These are phyloP conservation scores for Linderina pennispora DNA, from an alignment of 192 early-diverging fungal species.

Conservation along the genomic window DNA sequence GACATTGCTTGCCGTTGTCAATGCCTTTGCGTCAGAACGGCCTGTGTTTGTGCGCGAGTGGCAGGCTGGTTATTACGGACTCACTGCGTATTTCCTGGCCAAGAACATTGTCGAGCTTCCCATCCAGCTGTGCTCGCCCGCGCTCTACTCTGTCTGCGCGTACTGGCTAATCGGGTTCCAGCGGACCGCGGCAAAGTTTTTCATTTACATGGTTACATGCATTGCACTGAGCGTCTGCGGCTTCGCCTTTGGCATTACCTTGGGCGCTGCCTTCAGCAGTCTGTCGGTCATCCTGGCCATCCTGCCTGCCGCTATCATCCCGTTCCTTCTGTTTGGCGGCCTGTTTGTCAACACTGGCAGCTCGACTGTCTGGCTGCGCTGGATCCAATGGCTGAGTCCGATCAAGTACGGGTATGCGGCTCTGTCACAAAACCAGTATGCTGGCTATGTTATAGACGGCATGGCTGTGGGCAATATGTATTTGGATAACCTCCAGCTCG, in stretches of 20 bases:
- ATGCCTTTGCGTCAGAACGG: conserved; percentile 48
- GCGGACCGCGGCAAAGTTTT: conserved; percentile 29
- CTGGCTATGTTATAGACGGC: conserved; percentile 28
- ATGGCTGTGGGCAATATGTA: conserved; percentile 30
- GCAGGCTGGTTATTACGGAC: conserved; percentile 50
- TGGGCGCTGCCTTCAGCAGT: conserved; percentile 44
- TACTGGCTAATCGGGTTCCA: conserved; percentile 56
- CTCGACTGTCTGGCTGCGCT: conserved; percentile 50
- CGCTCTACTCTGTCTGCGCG: conserved; percentile 33
- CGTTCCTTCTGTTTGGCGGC: conserved; percentile 52
- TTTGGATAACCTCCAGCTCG: conserved; percentile 20
- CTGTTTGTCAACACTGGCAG: conserved; percentile 56
- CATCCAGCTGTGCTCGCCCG: conserved; percentile 44
- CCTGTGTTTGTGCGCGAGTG: conserved; percentile 54
- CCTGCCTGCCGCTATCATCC: conserved; percentile 48
- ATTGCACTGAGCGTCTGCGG: conserved; percentile 43
- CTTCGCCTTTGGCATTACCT: conserved; percentile 47
- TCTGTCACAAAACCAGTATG: conserved; percentile 46
- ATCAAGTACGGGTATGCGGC: conserved; percentile 56
- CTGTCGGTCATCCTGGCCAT: conserved; percentile 43
- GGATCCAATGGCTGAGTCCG: conserved; percentile 48
- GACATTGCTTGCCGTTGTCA: conserved; percentile 42
- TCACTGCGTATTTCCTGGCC: conserved; percentile 49
- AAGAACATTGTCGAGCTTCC: conserved; percentile 56
- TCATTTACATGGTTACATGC: conserved; percentile 30